Conservation (phyloP, 768 basidiomycete species). For the Cystobasidium tubakii region DNA sequence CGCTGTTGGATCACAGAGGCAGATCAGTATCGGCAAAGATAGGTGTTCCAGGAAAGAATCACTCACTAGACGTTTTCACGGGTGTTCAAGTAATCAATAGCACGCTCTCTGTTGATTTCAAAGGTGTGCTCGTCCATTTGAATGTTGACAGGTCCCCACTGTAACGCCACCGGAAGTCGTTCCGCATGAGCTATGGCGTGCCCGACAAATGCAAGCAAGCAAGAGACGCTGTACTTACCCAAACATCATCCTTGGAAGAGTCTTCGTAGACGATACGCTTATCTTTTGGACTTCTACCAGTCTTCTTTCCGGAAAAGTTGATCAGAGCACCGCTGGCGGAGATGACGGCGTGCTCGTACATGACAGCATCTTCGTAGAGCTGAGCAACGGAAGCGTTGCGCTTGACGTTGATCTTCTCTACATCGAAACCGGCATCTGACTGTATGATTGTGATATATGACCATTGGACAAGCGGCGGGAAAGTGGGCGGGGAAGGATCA, state of each 20-base stretch:
- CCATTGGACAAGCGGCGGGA: not conserved
- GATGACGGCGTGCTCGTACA: constrained; percentile 97
- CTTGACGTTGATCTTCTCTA: constrained; percentile 89
- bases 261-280: constrained; percentile 99
- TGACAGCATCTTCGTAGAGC: constrained; percentile 78
- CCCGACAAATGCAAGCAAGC: not conserved
- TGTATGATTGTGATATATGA: not conserved
- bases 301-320: constrained; percentile 99
- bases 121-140: constrained; percentile 78
- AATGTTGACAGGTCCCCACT: constrained; percentile 97
- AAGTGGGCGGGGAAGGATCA: not conserved
- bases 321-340: constrained; percentile 92
- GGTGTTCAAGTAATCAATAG: constrained; percentile 90
- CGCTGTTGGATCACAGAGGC: constrained; percentile 46
- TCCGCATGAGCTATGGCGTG: not conserved
- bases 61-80: constrained; percentile 71
- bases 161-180: not conserved
- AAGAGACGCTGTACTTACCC: constrained; percentile 57
- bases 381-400: constrained; percentile 71
- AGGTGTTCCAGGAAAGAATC: constrained; percentile 40
- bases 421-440: constrained; percentile 97
- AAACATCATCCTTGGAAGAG: constrained; percentile 89
- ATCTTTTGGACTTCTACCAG: constrained; percentile 94
- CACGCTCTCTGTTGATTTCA: constrained; percentile 88
- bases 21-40: constrained; percentile 37